These are phyloP conservation scores for Didymella pomorum DNA, from an alignment of 2,329 filamentous ascomycete genomes.

Conservation along the genomic window DNA sequence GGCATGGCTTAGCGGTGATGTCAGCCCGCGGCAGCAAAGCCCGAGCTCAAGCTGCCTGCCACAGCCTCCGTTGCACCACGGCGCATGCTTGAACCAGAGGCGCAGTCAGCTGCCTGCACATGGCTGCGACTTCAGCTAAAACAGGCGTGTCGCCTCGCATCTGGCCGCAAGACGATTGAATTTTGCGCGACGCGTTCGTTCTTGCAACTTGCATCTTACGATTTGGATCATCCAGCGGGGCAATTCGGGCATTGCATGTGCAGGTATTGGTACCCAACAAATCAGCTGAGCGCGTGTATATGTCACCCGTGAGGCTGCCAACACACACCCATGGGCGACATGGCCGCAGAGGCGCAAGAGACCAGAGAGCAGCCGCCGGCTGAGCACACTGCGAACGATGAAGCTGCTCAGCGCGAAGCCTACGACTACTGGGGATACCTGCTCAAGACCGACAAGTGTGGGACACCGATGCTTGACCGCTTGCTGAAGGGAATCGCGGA, in stretches of 20 bases:
- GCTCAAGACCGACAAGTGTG: slow-evolving; percentile 61
- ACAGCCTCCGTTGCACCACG: slow-evolving; percentile 24
- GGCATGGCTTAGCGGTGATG: slow-evolving; percentile 27
- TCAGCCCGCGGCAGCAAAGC: slow-evolving; percentile 14
- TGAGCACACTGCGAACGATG: slow-evolving; percentile 31
- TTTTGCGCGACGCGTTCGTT: slow-evolving; percentile 15
- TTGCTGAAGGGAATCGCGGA: slow-evolving; percentile 58
- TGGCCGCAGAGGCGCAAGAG: slow-evolving; percentile 42
- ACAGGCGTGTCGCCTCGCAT: slow-evolving; percentile 15
- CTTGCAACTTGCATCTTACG: slow-evolving; percentile 22
- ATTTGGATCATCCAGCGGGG: slow-evolving; percentile 21
- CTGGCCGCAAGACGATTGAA: slow-evolving; percentile 1
- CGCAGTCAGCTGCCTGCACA: slow-evolving; percentile 40
- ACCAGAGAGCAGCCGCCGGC: slow-evolving; percentile 29
- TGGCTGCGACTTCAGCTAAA: slow-evolving; percentile 24
- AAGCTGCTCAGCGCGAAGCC: slow-evolving; percentile 53
- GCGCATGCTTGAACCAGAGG: slow-evolving; percentile 32
- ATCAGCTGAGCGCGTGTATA: slow-evolving; percentile 25
- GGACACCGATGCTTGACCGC: slow-evolving; percentile 56
- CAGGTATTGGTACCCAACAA: slow-evolving; percentile 28
- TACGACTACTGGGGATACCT: slow-evolving; percentile 61
- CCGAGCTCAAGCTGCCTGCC: slow-evolving; percentile 19
- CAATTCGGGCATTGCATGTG: slow-evolving; percentile 32
- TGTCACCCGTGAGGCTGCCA: slow-evolving; percentile 15
- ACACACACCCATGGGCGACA: slow-evolving; percentile 27